Conservation (phyloP, 2,329 filamentous ascomycete genomes). For the Ophiosphaerella herpotricha region DNA sequence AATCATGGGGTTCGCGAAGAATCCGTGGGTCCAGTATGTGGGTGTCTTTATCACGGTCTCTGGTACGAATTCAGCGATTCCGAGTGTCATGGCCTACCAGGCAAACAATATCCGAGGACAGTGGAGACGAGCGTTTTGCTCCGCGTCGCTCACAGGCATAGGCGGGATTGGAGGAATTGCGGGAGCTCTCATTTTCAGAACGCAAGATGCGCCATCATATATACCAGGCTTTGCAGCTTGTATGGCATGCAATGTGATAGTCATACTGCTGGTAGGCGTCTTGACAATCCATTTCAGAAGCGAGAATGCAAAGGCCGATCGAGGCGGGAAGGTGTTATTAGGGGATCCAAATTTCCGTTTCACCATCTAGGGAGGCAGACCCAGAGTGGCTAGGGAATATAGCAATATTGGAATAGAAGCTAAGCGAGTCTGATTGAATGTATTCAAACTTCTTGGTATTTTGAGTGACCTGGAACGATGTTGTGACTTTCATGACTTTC, state of each 20-base stretch:
- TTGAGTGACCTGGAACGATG: no score
- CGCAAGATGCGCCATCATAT: constrained; percentile 25
- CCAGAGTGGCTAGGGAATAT: no score
- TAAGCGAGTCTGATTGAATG: neutral
- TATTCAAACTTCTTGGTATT: no score
- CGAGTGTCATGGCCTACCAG: constrained; percentile 29
- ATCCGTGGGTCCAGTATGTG: constrained; percentile 27
- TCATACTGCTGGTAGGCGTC: constrained; percentile 18
- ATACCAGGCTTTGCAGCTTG: constrained; percentile 28
- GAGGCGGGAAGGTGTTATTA: constrained; percentile 26
- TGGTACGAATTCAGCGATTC: constrained; percentile 25
- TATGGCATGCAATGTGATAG: constrained; percentile 26
- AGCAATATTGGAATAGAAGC: no score
- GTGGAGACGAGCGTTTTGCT: constrained; percentile 29
- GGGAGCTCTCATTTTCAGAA: constrained; percentile 29
- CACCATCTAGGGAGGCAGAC: constrained; percentile 15
- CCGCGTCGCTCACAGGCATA: constrained; percentile 22
- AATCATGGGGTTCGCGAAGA: constrained; percentile 30
- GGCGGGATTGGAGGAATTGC: constrained; percentile 29
- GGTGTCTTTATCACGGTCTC: constrained; percentile 29
- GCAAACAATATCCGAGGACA: constrained; percentile 28
- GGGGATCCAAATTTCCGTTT: constrained; percentile 31
- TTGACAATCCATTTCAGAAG: constrained; percentile 27
- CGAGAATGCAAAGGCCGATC: constrained; percentile 28
- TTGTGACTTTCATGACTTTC: neutral